Conservation (phyloP, 2,329 filamentous ascomycete species). For the Balansia obtecta region DNA sequence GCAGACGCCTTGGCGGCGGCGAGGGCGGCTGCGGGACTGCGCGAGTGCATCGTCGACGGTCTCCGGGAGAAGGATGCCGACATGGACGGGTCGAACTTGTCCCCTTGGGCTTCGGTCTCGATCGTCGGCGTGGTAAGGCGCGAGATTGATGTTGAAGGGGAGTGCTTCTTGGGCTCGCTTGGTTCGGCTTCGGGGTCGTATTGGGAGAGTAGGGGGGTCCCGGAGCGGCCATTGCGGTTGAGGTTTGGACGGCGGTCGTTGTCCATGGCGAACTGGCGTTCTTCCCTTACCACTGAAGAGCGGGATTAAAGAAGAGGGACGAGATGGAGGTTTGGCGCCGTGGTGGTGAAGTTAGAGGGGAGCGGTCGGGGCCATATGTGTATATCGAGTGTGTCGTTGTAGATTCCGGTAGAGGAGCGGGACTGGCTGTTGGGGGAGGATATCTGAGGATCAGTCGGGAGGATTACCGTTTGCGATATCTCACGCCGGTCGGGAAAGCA, state of each 20-base stretch:
- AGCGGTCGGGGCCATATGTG: no score
- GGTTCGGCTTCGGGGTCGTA: slow-evolving; percentile 6
- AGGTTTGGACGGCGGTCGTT: slow-evolving; percentile 7
- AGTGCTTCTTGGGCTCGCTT: slow-evolving; percentile 13
- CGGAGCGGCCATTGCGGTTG: slow-evolving; percentile 8
- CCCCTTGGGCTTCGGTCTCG: slow-evolving; percentile 10
- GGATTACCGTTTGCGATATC: no score
- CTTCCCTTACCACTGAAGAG: background rate
- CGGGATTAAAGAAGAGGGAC: background rate
- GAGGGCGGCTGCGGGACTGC: slow-evolving; percentile 47
- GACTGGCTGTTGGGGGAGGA: no score
- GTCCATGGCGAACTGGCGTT: slow-evolving; percentile 1
- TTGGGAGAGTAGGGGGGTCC: slow-evolving; percentile 12
- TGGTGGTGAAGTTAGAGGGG: no score
- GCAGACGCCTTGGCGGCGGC: slow-evolving; percentile 32
- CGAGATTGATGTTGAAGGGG: slow-evolving; percentile 13
- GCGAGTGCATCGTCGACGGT: slow-evolving; percentile 61
- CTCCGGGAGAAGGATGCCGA: slow-evolving; percentile 15
- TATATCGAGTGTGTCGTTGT: no score
- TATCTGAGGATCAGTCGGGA: no score
- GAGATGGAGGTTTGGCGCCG: background rate
- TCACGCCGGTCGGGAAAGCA: no score
- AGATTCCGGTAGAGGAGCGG: no score
- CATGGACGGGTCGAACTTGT: slow-evolving; percentile 4
- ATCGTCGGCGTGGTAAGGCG: slow-evolving; percentile 13